These are phyloP conservation scores for Waltergamsia citrina DNA, from an alignment of 2,329 filamentous ascomycete genomes.

Conservation along the genomic window DNA sequence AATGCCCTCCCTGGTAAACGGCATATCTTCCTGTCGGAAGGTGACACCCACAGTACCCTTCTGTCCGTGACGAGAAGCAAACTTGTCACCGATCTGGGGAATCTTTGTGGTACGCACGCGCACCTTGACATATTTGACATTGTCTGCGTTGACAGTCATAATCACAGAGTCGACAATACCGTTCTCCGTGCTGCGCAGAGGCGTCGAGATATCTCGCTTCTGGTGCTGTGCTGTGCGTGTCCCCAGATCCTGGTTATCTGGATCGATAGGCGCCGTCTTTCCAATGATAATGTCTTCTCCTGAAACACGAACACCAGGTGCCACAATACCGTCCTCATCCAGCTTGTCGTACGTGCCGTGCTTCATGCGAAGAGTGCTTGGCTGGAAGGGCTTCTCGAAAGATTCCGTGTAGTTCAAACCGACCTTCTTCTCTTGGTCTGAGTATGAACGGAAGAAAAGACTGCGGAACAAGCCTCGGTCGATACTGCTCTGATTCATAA, in stretches of 20 bases:
- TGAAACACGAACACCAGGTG: conserved; percentile 86
- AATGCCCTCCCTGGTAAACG: conserved; percentile 85
- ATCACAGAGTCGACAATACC: conserved; percentile 93
- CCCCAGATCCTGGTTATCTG: conserved; percentile 87
- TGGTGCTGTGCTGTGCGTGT: conserved; percentile 84
- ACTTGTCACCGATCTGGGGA: conserved; percentile 98
- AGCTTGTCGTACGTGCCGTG: conserved; percentile 96
- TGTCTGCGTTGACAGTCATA: conserved; percentile 89
- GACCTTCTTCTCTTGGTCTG: conserved; percentile 92
- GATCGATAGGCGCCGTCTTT: conserved; percentile 90
- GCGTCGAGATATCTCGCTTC: conserved; percentile 92
- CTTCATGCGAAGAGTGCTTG: conserved; percentile 84
- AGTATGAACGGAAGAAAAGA: conserved; percentile 96
- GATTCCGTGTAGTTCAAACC: conserved; percentile 87
- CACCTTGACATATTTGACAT: conserved; percentile 93
- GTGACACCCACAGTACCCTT: conserved; percentile 99
- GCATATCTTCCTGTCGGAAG: conserved; percentile 97
- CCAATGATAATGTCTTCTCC: conserved; percentile 99
- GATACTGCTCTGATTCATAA: conserved; percentile 99
- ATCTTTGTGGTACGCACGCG: conserved; percentile 96
- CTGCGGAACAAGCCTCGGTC: conserved; percentile 95
- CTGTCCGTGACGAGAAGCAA: conserved; percentile 96
- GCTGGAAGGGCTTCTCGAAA: conserved; percentile 89
- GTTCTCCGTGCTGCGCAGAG: conserved; percentile 88
- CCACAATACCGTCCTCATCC: conserved; percentile 90